Evolutionary conservation across 75 land plant genomes (phyloP).

Genomic region (Picea sitchensis): DNA sequence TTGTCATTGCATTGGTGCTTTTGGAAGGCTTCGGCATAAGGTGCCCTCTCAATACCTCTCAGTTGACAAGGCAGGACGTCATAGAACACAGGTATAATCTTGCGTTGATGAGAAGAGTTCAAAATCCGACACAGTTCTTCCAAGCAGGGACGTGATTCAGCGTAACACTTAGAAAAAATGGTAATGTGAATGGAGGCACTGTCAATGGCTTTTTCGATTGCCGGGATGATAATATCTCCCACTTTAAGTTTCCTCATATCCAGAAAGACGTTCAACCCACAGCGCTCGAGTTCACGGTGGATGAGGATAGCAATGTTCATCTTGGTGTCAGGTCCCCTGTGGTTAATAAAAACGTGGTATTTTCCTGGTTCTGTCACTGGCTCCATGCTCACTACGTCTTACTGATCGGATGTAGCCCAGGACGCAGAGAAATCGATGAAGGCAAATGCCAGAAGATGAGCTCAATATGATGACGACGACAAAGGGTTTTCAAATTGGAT

Average conservation of each 20-base stretch:
- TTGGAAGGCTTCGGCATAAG: not conserved
- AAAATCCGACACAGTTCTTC: not conserved
- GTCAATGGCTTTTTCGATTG: not conserved
- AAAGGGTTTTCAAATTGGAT: no score
- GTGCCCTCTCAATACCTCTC: not conserved
- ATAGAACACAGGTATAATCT: not conserved
- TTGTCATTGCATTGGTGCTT: not conserved
- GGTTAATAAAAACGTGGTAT: conserved; percentile 1
- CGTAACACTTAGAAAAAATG: not conserved
- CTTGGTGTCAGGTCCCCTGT: not conserved
- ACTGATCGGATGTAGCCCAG: no score
- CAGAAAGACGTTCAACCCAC: not conserved
- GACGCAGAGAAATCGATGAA: no score
- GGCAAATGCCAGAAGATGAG: no score
- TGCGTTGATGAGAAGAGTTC: not conserved
- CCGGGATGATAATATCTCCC: not conserved
- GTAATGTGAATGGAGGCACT: not conserved
- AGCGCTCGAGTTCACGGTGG: not conserved
- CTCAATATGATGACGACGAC: no score
- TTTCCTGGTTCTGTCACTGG: no score
- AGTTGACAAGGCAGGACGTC: not conserved
- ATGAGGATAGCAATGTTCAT: not conserved
- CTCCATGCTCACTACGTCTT: no score
- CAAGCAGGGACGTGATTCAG: not conserved
- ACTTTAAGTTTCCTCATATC: not conserved